Evolutionary conservation across 352 stramenopile genomes (phyloP).

Genomic region (Pilasporangium apinafurcum): DNA sequence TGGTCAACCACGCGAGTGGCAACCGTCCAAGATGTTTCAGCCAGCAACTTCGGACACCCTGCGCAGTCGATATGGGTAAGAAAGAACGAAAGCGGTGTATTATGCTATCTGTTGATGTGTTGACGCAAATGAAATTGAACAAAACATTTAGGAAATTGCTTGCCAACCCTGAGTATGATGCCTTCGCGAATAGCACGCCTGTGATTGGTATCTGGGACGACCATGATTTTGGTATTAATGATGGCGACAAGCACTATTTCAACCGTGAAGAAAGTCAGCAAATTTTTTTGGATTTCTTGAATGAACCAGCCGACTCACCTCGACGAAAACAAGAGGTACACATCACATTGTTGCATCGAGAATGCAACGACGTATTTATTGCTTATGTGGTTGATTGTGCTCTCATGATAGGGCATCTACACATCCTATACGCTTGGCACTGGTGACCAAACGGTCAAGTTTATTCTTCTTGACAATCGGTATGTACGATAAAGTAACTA

Average conservation of each 20-base stretch:
- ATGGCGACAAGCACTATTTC: constrained; percentile 69
- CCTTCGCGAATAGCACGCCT: constrained; percentile 53
- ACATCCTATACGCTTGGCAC: constrained; percentile 69
- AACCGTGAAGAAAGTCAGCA: constrained; percentile 76
- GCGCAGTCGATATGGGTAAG: constrained; percentile 53
- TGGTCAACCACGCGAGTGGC: constrained; percentile 32
- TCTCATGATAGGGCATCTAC: constrained; percentile 65
- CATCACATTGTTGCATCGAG: not conserved
- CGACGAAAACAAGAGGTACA: constrained; percentile 66
- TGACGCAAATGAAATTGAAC: not conserved
- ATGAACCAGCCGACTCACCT: constrained; percentile 63
- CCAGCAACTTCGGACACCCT: constrained; percentile 45
- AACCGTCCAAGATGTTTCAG: constrained; percentile 52
- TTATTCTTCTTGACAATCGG: constrained; percentile 85
- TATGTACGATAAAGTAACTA: too few relatives aligned
- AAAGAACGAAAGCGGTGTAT: not conserved
- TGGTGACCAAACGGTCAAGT: constrained; percentile 70
- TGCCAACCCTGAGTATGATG: constrained; percentile 56
- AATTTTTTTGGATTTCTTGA: constrained; percentile 83
- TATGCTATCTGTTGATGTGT: constrained; percentile 1
- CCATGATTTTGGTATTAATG: constrained; percentile 90
- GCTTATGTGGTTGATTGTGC: not conserved
- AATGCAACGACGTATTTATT: too few relatives aligned
- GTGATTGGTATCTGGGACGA: constrained; percentile 89
- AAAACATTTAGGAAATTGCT: constrained; percentile 55